Evolutionary conservation across 2,329 filamentous ascomycete genomes (phyloP).

Genomic region (Aaosphaeria arxii): DNA sequence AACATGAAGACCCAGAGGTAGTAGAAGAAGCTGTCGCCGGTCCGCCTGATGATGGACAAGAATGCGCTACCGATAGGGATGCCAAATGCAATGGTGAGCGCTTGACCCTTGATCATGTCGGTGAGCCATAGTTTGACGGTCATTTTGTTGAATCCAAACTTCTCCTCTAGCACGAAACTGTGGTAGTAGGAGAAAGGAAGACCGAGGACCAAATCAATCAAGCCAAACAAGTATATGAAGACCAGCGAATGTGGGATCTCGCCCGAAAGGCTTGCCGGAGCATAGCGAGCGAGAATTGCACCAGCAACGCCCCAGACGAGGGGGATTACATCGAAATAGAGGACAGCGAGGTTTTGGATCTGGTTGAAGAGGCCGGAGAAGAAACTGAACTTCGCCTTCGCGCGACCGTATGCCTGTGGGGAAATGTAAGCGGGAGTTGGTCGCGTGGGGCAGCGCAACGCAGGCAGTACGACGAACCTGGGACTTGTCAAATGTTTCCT

Average conservation of each 20-base stretch:
- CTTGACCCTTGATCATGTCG: constrained; percentile 88
- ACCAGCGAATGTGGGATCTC: constrained; percentile 92
- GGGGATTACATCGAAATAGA: constrained; percentile 87
- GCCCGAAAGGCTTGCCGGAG: constrained; percentile 76
- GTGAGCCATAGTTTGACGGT: constrained; percentile 82
- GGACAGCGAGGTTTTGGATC: constrained; percentile 82
- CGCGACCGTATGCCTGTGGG: constrained; percentile 75
- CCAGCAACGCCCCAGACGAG: constrained; percentile 86
- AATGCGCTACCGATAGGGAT: constrained; percentile 89
- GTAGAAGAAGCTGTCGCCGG: constrained; percentile 93
- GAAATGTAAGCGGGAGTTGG: constrained; percentile 13
- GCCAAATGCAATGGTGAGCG: constrained; percentile 74
- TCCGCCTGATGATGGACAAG: constrained; percentile 90
- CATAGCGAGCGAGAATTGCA: constrained; percentile 67
- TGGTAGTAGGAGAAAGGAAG: constrained; percentile 85
- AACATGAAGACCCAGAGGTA: constrained; percentile 95
- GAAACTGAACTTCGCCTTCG: constrained; percentile 89
- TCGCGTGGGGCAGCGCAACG: constrained; percentile 3
- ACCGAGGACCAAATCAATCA: constrained; percentile 75
- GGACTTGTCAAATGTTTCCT: constrained; percentile 90
- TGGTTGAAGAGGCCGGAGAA: constrained; percentile 79
- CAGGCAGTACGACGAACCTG: constrained; percentile 53
- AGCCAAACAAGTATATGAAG: constrained; percentile 83
- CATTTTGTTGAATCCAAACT: constrained; percentile 99
- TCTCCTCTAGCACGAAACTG: constrained; percentile 93